Conservation (phyloP, 306 rosid species). For the Lathyrus aphaca region DNA sequence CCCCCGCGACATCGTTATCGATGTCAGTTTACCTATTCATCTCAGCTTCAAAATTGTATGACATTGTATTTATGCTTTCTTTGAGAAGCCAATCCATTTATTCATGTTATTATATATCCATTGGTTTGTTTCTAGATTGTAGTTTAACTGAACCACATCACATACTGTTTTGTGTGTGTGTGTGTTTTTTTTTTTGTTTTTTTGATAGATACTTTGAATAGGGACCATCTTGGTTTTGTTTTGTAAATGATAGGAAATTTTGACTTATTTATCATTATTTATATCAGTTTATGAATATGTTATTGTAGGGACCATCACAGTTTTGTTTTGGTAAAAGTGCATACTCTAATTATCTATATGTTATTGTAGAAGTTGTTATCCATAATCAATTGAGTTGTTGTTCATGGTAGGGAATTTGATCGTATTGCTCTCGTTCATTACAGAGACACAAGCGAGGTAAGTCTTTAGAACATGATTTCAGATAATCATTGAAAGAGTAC, state of each 20-base stretch:
- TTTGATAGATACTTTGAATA: neutral
- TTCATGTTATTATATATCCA: too few relatives aligned
- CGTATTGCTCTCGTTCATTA: slow-evolving; percentile 93
- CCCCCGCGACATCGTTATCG: too few relatives aligned
- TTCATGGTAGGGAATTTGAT: slow-evolving; percentile 67
- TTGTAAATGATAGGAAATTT: slow-evolving; percentile 26
- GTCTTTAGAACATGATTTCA: slow-evolving; percentile 38
- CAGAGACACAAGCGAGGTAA: slow-evolving; percentile 79
- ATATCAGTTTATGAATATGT: slow-evolving; percentile 57
- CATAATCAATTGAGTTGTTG: slow-evolving; percentile 32
- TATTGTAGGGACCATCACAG: too few relatives aligned
- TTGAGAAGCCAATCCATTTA: too few relatives aligned
- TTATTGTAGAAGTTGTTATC: slow-evolving; percentile 13
- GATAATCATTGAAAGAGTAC: slow-evolving; percentile 24
- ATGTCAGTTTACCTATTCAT: too few relatives aligned
- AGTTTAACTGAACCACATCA: slow-evolving; percentile 21
- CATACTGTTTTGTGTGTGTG: slow-evolving; percentile 14
- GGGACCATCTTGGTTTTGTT: slow-evolving; percentile 35
- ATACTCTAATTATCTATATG: slow-evolving; percentile 17
- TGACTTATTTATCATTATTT: slow-evolving; percentile 9
- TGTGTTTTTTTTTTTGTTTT: neutral
- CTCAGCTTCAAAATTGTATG: too few relatives aligned
- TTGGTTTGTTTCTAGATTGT: slow-evolving; percentile 19
- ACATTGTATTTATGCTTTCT: too few relatives aligned
- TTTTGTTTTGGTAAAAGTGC: slow-evolving; percentile 24